A percentile compares a stretch with the other conserved stretches of the same genome.
Evolutionary conservation across 2,329 filamentous ascomycete species (phyloP).

Genomic region (Phialemonium atrogriseum): DNA sequence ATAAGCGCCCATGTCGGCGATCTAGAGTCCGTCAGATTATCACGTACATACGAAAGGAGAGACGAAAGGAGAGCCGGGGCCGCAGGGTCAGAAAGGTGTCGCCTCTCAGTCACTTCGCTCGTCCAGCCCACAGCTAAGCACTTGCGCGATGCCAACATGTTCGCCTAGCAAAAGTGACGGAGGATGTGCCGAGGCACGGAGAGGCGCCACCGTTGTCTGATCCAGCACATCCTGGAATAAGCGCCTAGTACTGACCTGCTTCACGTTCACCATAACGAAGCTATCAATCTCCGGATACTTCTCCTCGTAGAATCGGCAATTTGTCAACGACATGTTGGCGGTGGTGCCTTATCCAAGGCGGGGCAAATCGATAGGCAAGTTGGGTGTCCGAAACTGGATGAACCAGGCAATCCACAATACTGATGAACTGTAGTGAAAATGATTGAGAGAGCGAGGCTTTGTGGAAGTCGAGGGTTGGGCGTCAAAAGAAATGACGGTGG

Average conservation of each 20-base stretch:
- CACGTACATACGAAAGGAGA: conserved; percentile 13
- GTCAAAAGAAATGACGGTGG: too few relatives aligned
- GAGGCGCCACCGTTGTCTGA: too few relatives aligned
- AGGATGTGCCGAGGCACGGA: too few relatives aligned
- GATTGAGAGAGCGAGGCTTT: too few relatives aligned
- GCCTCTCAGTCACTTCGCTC: conserved; percentile 5
- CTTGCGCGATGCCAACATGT: not conserved
- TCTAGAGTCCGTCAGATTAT: conserved; percentile 57
- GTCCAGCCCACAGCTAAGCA: conserved; percentile 3
- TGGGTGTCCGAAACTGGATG: too few relatives aligned
- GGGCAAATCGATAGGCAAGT: too few relatives aligned
- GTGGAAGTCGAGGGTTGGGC: too few relatives aligned
- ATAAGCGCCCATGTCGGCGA: conserved; percentile 99
- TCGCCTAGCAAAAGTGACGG: too few relatives aligned
- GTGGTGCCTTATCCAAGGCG: conserved; percentile 14
- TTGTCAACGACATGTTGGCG: conserved; percentile 28
- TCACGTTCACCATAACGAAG: conserved; percentile 99
- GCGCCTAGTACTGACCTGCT: conserved; percentile 87
- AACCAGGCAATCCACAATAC: too few relatives aligned
- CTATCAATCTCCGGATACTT: conserved; percentile 94
- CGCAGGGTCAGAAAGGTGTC: too few relatives aligned
- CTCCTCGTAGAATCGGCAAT: conserved; percentile 36
- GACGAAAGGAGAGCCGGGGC: conserved; percentile 5
- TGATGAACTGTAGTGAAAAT: too few relatives aligned
- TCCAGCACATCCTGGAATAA: too few relatives aligned